Conservation (phyloP, 345 rosid species). For the Lumnitzera racemosa region DNA sequence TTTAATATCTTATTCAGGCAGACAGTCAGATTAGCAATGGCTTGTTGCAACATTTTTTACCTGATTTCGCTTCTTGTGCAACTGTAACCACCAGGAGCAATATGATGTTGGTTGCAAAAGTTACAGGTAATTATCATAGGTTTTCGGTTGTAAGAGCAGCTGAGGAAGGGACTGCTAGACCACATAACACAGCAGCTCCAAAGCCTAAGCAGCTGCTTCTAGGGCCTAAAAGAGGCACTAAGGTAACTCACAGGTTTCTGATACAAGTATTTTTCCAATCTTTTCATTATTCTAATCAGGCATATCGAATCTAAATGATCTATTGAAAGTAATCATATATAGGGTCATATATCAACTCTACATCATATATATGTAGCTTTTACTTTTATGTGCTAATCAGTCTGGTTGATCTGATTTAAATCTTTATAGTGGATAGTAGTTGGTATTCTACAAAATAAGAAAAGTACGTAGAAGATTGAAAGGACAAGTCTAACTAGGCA, state of each 20-base stretch:
- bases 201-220: constrained; percentile 71
- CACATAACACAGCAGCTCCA: constrained; percentile 36
- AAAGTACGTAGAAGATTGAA: too few species aligned
- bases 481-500: too few species aligned
- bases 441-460: too few species aligned
- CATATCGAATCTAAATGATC: too few species aligned
- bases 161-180: constrained; percentile 39
- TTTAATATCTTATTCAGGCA: not conserved
- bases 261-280: too few species aligned
- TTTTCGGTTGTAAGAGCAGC: constrained; percentile 58
- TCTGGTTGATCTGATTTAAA: too few species aligned
- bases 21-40: constrained; percentile 23
- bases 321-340: too few species aligned
- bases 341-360: too few species aligned
- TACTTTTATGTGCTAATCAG: too few species aligned
- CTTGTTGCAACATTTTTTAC: constrained; percentile 42
- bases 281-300: too few species aligned
- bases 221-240: constrained; percentile 91
- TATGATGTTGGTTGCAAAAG: constrained; percentile 40
- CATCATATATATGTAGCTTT: too few species aligned
- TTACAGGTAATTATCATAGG: constrained; percentile 15
- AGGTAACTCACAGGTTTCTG: constrained; percentile 29
- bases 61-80: constrained; percentile 12
- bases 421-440: too few species aligned
- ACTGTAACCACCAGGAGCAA: constrained; percentile 29